These are phyloP conservation scores for Apium graveolens DNA, from an alignment of 129 eudicot species.

Conservation along the genomic window DNA sequence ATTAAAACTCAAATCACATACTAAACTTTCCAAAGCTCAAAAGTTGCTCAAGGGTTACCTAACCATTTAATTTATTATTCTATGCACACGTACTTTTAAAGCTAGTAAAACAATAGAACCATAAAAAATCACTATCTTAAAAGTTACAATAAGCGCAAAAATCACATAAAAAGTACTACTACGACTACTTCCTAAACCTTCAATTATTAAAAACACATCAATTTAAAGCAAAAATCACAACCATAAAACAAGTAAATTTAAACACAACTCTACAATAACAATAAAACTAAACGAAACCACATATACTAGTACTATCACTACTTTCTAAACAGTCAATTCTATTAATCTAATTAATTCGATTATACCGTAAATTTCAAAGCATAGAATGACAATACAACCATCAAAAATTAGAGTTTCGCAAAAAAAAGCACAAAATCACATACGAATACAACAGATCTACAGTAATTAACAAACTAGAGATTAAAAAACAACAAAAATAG, in stretches of 20 bases:
- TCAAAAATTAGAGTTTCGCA: neutral
- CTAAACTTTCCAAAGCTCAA: neutral
- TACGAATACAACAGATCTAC: neutral
- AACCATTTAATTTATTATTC: neutral
- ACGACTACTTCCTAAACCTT: neutral
- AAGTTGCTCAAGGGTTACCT: neutral
- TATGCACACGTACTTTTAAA: neutral
- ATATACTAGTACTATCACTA: neutral
- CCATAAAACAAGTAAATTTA: too few relatives aligned
- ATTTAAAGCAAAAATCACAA: too few relatives aligned
- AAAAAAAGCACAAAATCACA: neutral
- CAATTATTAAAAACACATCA: neutral
- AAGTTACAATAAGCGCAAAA: neutral
- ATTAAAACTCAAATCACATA: too few relatives aligned
- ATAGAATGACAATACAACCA: neutral
- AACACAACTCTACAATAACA: too few relatives aligned
- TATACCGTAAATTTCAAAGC: neutral
- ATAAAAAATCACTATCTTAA: too few relatives aligned
- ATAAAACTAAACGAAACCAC: too few relatives aligned
- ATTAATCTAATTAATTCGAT: neutral
- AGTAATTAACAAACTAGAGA: neutral
- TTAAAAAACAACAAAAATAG: neutral
- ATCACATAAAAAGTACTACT: conserved; percentile 9
- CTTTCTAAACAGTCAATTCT: neutral
- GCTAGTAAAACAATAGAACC: neutral